Conservation (phyloP, 2,329 filamentous ascomycete genomes). For the Parasarocladium wereldwijsianum region DNA sequence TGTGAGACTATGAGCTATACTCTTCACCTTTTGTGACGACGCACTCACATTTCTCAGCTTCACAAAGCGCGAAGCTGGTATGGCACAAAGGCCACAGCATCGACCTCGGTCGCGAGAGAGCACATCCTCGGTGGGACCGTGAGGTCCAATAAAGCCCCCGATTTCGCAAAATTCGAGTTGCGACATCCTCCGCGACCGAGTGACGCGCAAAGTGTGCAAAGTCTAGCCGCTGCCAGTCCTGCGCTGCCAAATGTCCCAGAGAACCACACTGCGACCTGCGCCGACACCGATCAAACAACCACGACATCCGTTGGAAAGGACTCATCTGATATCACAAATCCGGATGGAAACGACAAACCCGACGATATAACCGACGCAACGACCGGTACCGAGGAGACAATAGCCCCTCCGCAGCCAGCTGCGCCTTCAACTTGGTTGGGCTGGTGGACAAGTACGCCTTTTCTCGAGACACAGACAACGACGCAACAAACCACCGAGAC, state of each 20-base stretch:
- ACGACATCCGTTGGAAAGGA: constrained; percentile 7
- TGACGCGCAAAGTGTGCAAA: no score
- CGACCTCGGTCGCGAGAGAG: constrained; percentile 45
- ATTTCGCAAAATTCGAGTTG: constrained; percentile 36
- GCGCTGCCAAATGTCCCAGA: constrained; percentile 3
- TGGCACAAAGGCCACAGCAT: constrained; percentile 44
- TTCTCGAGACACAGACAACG: constrained; percentile 10
- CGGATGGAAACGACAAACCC: constrained; percentile 2
- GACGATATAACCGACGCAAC: constrained; percentile 2
- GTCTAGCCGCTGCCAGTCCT: no score
- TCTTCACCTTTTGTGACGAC: no score
- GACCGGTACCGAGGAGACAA: background rate
- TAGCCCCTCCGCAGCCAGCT: constrained; percentile 9
- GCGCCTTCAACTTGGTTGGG: constrained; percentile 37
- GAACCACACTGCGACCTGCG: background rate
- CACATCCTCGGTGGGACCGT: constrained; percentile 43
- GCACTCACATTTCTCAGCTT: constrained; percentile 18
- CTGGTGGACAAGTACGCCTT: constrained; percentile 28
- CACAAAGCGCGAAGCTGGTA: constrained; percentile 47
- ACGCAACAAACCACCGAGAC: constrained; percentile 4
- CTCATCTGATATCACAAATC: no score
- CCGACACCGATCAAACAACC: constrained; percentile 1
- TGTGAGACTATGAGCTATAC: no score
- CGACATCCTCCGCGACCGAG: constrained; percentile 24
- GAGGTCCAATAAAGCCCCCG: constrained; percentile 27